Evolutionary conservation across 2,329 filamentous ascomycete genomes (phyloP).

Genomic region (Hymenotorrendiella dingleyae): DNA sequence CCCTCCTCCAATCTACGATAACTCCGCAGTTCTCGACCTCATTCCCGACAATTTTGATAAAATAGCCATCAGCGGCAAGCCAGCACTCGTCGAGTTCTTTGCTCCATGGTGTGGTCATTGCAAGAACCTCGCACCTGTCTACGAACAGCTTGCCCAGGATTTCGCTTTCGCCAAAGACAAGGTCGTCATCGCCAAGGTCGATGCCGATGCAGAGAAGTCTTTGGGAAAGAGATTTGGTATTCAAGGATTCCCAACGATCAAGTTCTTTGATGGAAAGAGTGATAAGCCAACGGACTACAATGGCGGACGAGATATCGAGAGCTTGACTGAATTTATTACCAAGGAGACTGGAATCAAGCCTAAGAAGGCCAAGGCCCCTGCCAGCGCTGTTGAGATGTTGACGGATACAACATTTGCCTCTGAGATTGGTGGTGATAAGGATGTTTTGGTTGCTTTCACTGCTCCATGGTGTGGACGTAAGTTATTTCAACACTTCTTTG

Average conservation of each 20-base stretch:
- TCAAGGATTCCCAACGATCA: constrained; percentile 93
- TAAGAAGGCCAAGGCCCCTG: constrained; percentile 65
- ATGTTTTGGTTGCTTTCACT: constrained; percentile 93
- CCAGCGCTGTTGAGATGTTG: constrained; percentile 73
- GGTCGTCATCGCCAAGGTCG: constrained; percentile 89
- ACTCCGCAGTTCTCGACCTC: constrained; percentile 84
- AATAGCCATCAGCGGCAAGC: constrained; percentile 85
- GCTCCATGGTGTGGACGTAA: constrained; percentile 97
- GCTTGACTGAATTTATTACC: constrained; percentile 70
- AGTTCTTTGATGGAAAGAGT: constrained; percentile 96
- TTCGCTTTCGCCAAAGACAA: constrained; percentile 68
- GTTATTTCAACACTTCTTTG: constrained; percentile 5
- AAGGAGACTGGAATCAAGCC: constrained; percentile 83
- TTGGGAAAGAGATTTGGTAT: constrained; percentile 83
- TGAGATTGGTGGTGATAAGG: constrained; percentile 75
- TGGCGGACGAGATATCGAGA: constrained; percentile 81
- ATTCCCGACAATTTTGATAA: constrained; percentile 87
- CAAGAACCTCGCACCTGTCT: constrained; percentile 92
- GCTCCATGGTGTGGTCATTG: constrained; percentile 99
- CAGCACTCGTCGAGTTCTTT: constrained; percentile 95
- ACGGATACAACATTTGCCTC: constrained; percentile 74
- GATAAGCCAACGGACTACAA: constrained; percentile 80
- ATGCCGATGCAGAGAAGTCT: constrained; percentile 81
- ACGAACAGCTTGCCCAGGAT: constrained; percentile 76
- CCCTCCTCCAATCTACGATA: constrained; percentile 42